Conservation (phyloP, 179 eudicot genomes). For the Corrigiola litoralis region DNA sequence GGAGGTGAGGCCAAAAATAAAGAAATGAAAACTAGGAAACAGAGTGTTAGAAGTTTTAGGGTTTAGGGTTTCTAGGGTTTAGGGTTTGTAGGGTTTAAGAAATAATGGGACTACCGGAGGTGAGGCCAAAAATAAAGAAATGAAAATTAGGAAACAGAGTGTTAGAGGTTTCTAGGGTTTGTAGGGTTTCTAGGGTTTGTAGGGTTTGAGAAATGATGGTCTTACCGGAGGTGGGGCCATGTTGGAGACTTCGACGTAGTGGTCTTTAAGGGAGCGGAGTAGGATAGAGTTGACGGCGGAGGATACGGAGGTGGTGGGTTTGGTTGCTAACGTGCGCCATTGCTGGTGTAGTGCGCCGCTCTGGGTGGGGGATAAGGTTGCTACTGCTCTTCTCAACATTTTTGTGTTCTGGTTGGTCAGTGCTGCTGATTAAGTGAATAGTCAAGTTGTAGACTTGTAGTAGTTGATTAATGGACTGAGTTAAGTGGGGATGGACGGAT, state of each 20-base stretch:
- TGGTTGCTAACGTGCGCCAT: conserved; percentile 34
- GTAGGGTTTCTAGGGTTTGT: no score
- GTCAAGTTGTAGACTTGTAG: no score
- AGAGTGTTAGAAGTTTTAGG: conserved; percentile 6
- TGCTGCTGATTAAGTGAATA: no score
- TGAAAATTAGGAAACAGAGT: neutral
- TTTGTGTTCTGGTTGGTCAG: neutral
- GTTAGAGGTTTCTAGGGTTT: neutral
- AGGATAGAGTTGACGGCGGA: conserved; percentile 61
- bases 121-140: conserved; percentile 16
- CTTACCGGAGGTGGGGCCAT: conserved; percentile 87
- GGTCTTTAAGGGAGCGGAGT: conserved; percentile 83
- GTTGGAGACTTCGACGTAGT: conserved; percentile 81
- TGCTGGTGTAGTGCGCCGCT: conserved; percentile 27
- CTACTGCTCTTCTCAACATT: conserved; percentile 48
- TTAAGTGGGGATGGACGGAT: no score
- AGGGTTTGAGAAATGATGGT: neutral
- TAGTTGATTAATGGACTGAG: no score
- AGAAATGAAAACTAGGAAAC: conserved; percentile 2
- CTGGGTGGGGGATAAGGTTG: conserved; percentile 6
- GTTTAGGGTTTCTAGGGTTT: conserved; percentile 5
- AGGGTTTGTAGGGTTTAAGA: neutral
- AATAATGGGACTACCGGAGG: conserved; percentile 14
- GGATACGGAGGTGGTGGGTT: conserved; percentile 32
- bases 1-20: conserved; percentile 48